A percentile compares a stretch with the other conserved stretches of the same genome.
Conservation (phyloP, 2,329 filamentous ascomycete species). For the Scolecobasidium constrictum region DNA sequence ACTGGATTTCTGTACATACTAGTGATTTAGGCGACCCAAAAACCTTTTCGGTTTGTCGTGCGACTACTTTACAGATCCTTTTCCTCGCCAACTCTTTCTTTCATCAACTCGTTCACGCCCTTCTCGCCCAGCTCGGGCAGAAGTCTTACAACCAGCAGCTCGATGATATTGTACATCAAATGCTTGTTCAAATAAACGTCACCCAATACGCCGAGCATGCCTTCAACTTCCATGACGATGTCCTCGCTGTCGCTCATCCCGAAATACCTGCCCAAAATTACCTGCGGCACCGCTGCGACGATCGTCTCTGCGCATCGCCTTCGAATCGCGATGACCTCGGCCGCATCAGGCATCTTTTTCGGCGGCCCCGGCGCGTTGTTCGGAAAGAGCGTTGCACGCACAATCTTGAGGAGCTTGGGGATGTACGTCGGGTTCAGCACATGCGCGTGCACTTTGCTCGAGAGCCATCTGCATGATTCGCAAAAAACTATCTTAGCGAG, state of each 20-base stretch:
- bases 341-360: constrained; percentile 46
- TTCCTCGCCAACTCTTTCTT: constrained; percentile 49
- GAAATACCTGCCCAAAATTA: constrained; percentile 1
- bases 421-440: constrained; percentile 33
- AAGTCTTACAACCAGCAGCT: constrained; percentile 69
- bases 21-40: no score
- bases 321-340: constrained; percentile 52
- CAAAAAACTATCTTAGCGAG: neutral
- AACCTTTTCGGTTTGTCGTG: no score
- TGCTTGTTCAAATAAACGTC: constrained; percentile 91
- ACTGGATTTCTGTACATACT: neutral
- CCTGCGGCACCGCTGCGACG: constrained; percentile 22
- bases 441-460: constrained; percentile 29
- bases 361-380: constrained; percentile 64
- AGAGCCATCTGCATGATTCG: constrained; percentile 29
- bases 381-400: constrained; percentile 75
- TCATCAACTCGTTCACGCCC: constrained; percentile 60
- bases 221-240: constrained; percentile 48
- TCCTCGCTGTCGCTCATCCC: constrained; percentile 21
- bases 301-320: constrained; percentile 54
- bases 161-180: constrained; percentile 70
- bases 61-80: no score
- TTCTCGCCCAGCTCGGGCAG: constrained; percentile 74
- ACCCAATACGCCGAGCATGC: constrained; percentile 60
- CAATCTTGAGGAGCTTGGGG: constrained; percentile 47